A percentile compares a stretch with the other conserved stretches of the same genome.
These are phyloP conservation scores for Lasiodiplodia theobromae DNA, from an alignment of 2,329 filamentous ascomycete species.

Conservation along the genomic window DNA sequence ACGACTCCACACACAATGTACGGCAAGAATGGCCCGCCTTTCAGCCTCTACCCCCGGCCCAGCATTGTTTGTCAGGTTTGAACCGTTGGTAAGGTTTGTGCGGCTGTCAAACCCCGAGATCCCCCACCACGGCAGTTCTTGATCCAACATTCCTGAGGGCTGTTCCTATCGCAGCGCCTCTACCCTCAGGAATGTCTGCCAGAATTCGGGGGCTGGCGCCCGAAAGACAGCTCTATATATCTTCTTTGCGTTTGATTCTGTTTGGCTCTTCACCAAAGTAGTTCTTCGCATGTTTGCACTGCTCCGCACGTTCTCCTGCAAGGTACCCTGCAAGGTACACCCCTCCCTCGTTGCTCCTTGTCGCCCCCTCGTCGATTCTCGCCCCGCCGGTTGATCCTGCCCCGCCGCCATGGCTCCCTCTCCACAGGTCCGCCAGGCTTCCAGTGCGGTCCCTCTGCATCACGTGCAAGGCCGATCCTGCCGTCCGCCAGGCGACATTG, in stretches of 20 bases:
- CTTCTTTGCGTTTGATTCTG: conserved; percentile 42
- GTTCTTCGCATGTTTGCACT: conserved; percentile 38
- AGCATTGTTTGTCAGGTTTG: conserved; percentile 34
- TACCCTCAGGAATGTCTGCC: conserved; percentile 41
- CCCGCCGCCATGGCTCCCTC: conserved; percentile 36
- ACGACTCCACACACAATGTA: conserved; percentile 23
- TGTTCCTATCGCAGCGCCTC: conserved; percentile 42
- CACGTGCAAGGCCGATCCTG: conserved; percentile 30
- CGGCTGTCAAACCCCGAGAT: conserved; percentile 34
- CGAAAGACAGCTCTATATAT: conserved; percentile 46
- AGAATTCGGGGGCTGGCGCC: conserved; percentile 44
- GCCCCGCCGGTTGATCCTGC: conserved; percentile 34
- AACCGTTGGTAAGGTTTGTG: conserved; percentile 35
- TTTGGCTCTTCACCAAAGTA: conserved; percentile 41
- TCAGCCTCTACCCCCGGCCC: conserved; percentile 28
- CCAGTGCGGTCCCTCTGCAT: conserved; percentile 24
- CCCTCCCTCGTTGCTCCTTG: conserved; percentile 32
- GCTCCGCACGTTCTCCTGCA: conserved; percentile 36
- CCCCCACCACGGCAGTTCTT: conserved; percentile 34
- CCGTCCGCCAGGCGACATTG: conserved; percentile 26
- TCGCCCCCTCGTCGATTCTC: conserved; percentile 34
- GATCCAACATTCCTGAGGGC: conserved; percentile 42
- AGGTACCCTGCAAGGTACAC: conserved; percentile 31
- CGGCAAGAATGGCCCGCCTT: conserved; percentile 23
- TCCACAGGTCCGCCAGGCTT: conserved; percentile 23